Conservation (phyloP, 257 asterid species). For the Perilla frutescens region DNA sequence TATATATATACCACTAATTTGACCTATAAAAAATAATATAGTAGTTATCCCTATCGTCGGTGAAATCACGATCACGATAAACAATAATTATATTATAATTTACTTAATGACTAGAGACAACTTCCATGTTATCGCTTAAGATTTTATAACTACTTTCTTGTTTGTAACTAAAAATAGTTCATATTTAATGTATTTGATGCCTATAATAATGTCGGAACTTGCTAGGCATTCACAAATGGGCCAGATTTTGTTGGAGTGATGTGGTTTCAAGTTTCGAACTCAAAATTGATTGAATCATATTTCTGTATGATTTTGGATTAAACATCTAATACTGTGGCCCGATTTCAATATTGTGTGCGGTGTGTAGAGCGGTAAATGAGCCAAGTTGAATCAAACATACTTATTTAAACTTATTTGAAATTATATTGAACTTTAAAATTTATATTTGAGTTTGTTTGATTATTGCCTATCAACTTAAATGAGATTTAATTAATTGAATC, state of each 20-base stretch:
- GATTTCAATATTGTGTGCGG: too few relatives aligned
- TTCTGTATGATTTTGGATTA: too few relatives aligned
- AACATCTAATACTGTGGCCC: background rate
- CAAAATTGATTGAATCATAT: background rate
- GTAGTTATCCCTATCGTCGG: conserved; percentile 1
- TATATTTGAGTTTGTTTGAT: too few relatives aligned
- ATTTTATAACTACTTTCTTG: background rate
- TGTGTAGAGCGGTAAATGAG: too few relatives aligned
- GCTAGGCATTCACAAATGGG: background rate
- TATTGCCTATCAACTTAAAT: too few relatives aligned
- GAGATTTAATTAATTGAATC: too few relatives aligned
- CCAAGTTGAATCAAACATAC: too few relatives aligned
- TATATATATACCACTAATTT: too few relatives aligned
- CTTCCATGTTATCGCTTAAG: background rate
- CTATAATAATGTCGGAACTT: background rate
- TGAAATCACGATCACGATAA: background rate
- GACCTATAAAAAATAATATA: too few relatives aligned
- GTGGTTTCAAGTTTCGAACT: background rate
- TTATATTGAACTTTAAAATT: too few relatives aligned
- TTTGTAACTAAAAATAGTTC: background rate
- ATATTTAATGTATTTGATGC: background rate
- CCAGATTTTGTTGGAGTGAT: background rate
- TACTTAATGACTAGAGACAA: background rate
- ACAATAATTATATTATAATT: background rate
- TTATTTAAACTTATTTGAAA: too few relatives aligned